Conservation (phyloP, 495 filamentous ascomycete genomes). For the Aspergillus nidulans region DNA sequence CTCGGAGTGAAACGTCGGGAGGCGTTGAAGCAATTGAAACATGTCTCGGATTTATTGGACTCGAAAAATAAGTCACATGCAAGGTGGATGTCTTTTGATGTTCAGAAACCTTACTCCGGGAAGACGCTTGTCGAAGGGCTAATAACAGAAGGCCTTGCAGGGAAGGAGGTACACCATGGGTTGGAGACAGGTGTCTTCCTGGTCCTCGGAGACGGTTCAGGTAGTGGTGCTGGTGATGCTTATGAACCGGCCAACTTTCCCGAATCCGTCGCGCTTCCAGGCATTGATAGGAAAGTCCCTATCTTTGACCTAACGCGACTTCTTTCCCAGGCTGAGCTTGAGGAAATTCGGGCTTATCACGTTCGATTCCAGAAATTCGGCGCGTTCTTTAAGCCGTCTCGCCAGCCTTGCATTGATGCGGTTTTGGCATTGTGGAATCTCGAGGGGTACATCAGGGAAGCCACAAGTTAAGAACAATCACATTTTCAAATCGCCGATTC, state of each 20-base stretch:
- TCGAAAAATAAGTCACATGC: slow-evolving; percentile 22
- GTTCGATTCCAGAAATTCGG: slow-evolving; percentile 23
- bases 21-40: slow-evolving; percentile 37
- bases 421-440: slow-evolving; percentile 65
- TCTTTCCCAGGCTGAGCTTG: slow-evolving; percentile 30
- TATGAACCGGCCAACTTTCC: slow-evolving; percentile 9
- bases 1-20: slow-evolving; percentile 48
- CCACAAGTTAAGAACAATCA: slow-evolving; percentile 6
- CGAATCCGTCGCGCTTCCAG: slow-evolving; percentile 26
- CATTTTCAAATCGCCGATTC: not conserved
- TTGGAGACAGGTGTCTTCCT: slow-evolving; percentile 31
- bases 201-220: slow-evolving; percentile 19
- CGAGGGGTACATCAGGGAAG: slow-evolving; percentile 49
- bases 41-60: slow-evolving; percentile 18
- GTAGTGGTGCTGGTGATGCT: slow-evolving; percentile 1
- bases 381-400: slow-evolving; percentile 36
- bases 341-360: slow-evolving; percentile 22
- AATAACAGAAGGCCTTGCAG: slow-evolving; percentile 18
- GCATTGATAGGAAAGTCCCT: slow-evolving; percentile 33
- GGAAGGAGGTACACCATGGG: slow-evolving; percentile 22
- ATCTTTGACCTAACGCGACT: slow-evolving; percentile 41
- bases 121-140: slow-evolving; percentile 26
- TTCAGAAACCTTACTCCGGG: slow-evolving; percentile 26
- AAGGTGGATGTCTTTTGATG: slow-evolving; percentile 26
- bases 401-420: slow-evolving; percentile 37